A percentile compares a stretch with the other conserved stretches of the same genome.
These are phyloP conservation scores for Saraca asoca DNA, from an alignment of 331 rosid species.

Conservation along the genomic window DNA sequence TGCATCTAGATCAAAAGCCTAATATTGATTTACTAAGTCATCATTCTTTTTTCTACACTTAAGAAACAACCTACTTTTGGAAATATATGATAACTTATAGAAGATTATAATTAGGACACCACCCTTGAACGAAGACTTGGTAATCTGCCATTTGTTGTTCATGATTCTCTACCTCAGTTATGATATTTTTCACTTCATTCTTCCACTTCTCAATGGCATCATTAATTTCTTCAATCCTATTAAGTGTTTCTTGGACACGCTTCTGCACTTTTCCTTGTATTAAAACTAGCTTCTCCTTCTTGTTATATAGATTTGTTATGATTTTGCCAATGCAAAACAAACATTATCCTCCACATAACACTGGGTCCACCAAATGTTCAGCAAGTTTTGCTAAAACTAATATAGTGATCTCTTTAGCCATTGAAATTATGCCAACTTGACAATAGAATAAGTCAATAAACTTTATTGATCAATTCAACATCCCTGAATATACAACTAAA, in stretches of 20 bases:
- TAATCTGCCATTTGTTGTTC: neutral
- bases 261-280: neutral
- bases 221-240: no score
- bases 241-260: no score
- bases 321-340: neutral
- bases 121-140: no score
- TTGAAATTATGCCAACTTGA: no score
- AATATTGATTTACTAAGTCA: no score
- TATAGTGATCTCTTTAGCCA: neutral
- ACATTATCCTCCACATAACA: neutral
- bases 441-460: no score
- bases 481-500: no score
- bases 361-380: slow-evolving; percentile 10
- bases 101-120: no score
- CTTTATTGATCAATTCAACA: no score
- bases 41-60: neutral
- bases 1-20: no score
- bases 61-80: neutral
- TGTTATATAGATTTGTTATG: neutral
- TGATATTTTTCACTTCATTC: neutral
- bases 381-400: neutral
- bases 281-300: neutral
- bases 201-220: neutral
- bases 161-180: neutral
- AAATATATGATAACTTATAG: neutral